Base-by-base conservation (phyloP, 192 early-diverging fungal species). In the Entophlyctis luteolus region DNA sequence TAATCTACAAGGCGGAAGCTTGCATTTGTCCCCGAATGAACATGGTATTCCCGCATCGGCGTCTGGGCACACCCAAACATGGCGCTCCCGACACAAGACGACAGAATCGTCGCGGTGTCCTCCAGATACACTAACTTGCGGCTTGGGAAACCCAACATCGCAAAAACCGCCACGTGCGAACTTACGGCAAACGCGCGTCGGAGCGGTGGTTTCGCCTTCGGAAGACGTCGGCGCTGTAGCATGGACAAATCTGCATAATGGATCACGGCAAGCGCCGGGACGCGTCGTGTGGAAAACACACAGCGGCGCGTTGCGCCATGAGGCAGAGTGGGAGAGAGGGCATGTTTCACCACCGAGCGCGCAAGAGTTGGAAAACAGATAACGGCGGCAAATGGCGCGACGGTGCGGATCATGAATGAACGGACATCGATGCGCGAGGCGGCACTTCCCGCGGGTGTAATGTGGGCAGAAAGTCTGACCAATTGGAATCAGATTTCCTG, bases 11-110 rank as follows among this genome's bases (percentile, higher is more conserved):
- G 52, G 52, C 4, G 52, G 52, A 14, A 53, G 28, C 52, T 28
- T n/a, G 4, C 52, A 53, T 0, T 53, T 53, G 25, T 23, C 52
- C 52, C 52, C 52, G 2, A 23, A 23, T 0, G 52, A 53, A 25
- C 52, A 53, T 23, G 14, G 18, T 28, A 23, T 53, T 25, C 52
- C 52, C n/a, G 16, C 2, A 25, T 53, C 52, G 14, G 27, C 52
- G 28, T 53, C 52, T 14, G 52, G 52, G 27, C 52, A 53, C 14
- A 53, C 52, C 52, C 52, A 53, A 12, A 53, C 52, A 53, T 53
- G 52, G 1, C 52, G 52, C 16, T 16, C 52, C 16, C 1, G 20
- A 25, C 52, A 53, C n/a, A n/a, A n/a, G n/a, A n/a, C n/a, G n/a
- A n/a, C n/a, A n/a, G n/a, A n/a, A n/a, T n/a, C n/a, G n/a, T n/a